Evolutionary conservation across 257 asterid genomes (phyloP).

Genomic region (Solanum tacnaense): DNA sequence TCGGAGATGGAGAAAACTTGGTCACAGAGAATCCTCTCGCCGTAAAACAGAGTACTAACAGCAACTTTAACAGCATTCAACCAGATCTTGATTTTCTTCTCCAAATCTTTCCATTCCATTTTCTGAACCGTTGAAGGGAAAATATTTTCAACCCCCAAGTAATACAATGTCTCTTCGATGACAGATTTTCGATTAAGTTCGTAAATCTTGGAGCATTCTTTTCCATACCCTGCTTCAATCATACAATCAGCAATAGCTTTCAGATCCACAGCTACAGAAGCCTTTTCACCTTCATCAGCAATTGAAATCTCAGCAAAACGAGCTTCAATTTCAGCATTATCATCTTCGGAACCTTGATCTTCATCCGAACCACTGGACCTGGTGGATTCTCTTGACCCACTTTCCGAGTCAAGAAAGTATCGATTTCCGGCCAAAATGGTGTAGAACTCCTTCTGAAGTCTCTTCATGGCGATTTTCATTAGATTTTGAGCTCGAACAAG

Average conservation of each 20-base stretch:
- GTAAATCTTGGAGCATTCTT: constrained; percentile 54
- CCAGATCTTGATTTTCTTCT: constrained; percentile 51
- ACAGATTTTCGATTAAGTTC: constrained; percentile 52
- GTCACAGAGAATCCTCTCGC: constrained; percentile 62
- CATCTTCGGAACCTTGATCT: constrained; percentile 35
- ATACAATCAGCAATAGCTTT: constrained; percentile 63
- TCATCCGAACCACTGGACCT: constrained; percentile 29
- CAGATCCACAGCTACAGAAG: constrained; percentile 32
- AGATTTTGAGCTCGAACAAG: constrained; percentile 47
- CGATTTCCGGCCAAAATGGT: constrained; percentile 28
- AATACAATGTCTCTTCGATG: constrained; percentile 60
- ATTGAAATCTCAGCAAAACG: background rate
- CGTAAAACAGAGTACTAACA: constrained; percentile 44
- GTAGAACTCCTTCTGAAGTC: constrained; percentile 59
- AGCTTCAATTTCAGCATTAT: constrained; percentile 1
- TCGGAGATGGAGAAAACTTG: constrained; percentile 57
- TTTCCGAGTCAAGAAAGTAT: constrained; percentile 39
- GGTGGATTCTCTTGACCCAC: constrained; percentile 28
- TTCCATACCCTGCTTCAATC: constrained; percentile 59
- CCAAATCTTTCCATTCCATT: constrained; percentile 58
- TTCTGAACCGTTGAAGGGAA: constrained; percentile 48
- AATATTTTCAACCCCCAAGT: constrained; percentile 49
- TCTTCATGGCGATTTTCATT: constrained; percentile 59
- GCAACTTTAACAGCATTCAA: constrained; percentile 37
- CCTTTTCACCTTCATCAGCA: background rate